A percentile compares a stretch with the other conserved stretches of the same genome.
phyloP scores from a whole-genome alignment of 2,329 filamentous ascomycete genomes.

The Trichophyton rubrum region DNA sequence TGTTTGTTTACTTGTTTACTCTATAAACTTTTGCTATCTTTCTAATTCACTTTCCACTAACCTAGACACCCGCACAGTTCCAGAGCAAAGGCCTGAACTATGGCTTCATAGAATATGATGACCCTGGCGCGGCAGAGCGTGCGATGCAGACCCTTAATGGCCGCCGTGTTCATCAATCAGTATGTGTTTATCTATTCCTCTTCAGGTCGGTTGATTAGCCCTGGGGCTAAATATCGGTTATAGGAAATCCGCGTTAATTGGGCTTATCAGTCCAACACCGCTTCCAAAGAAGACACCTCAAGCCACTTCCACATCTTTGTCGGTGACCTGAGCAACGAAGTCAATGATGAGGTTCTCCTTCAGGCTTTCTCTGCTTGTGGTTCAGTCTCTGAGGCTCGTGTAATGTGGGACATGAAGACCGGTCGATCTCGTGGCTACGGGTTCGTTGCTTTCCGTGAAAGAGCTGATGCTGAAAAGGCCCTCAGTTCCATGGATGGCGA shows the following conservation, averaged over 20 bases:
- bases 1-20: background rate
- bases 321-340: conserved; percentile 92
- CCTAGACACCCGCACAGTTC: conserved; percentile 18
- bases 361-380: conserved; percentile 96
- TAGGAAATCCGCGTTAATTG: conserved; percentile 98
- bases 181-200: conserved; percentile 38
- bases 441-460: conserved; percentile 94
- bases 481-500: conserved; percentile 97
- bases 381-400: conserved; percentile 88
- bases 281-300: conserved; percentile 92
- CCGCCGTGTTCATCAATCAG: conserved; percentile 85
- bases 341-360: conserved; percentile 87
- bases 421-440: conserved; percentile 94
- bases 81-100: conserved; percentile 97
- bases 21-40: background rate
- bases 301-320: conserved; percentile 99
- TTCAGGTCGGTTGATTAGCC: background rate
- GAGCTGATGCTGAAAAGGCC: conserved; percentile 86
- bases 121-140: conserved; percentile 88
- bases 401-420: conserved; percentile 99
- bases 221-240: conserved; percentile 12
- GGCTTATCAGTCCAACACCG: conserved; percentile 94
- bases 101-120: conserved; percentile 97
- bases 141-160: conserved; percentile 97
- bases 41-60: conserved; percentile 2